Evolutionary conservation across 208 protist species (phyloP), one percentile per base, ranked within the genome.

Genomic region (Borovskyia barvae): DNA sequence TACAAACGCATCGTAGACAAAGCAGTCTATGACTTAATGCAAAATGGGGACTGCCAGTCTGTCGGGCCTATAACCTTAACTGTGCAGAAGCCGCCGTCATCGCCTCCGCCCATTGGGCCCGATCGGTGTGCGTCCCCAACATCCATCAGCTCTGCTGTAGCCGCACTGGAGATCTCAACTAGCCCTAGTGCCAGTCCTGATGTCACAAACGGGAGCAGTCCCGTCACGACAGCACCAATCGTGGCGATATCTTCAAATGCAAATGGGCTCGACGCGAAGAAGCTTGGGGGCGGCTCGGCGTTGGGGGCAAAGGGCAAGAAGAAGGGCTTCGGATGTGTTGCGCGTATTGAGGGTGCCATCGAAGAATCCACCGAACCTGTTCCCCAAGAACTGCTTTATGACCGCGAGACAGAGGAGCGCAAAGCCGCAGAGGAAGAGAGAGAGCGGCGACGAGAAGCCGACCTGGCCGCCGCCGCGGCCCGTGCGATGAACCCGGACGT

Each of bases 1-100:
- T 95, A 94, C 79, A 77, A 80, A 50, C 60, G 64, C 35, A 67
- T 82, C 17, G 56, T 97, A 19, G 88, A 94, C 64, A 75, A 78
- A 41, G 72, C 66, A 20, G 81, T 90, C 26, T 52, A 67, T n/a
- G 67, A 77, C 41, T 80, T 77, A 28, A 66, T 82, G 51, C 29
- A 59, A 30, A 60, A 47, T 47, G 51, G 59, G 15, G 53, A 55
- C 17, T 30, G 42, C 28, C 35, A 57, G 25, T 35, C 53, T 37
- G 39, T 22, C 22, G 62, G 45, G 32, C 19, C 51, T 24, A 22
- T 41, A n/a, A n/a, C n/a, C n/a, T n/a, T n/a, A n/a, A n/a, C n/a
- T n/a, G n/a, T n/a, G n/a, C 15, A 37, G 43, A n/a, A 51, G 24
- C 19, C 57, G 46, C 28, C 36, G 19, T 37, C 36, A 25, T 51